Conservation (phyloP, 169 alveolate species). For the Plasmodium ovale region DNA sequence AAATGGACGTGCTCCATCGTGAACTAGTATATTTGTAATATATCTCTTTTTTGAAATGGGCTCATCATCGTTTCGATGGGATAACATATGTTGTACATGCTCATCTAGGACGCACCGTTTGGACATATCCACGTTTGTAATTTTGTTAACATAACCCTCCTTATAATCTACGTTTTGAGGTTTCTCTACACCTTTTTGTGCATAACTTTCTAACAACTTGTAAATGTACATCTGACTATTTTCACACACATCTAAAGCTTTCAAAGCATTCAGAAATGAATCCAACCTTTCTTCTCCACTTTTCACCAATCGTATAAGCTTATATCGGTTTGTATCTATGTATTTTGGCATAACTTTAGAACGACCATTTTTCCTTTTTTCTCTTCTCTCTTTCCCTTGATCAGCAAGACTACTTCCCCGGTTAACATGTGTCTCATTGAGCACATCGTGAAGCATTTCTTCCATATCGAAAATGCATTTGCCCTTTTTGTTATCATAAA, state of each 20-base stretch:
- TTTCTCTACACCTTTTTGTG: neutral
- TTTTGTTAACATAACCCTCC: no score
- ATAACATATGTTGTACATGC: no score
- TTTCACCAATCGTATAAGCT: conserved; percentile 12
- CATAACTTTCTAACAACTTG: neutral
- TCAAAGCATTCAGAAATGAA: conserved; percentile 34
- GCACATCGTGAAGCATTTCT: conserved; percentile 18
- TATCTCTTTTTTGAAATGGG: neutral
- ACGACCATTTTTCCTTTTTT: neutral
- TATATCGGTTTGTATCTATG: conserved; percentile 28
- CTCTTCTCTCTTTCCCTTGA: neutral
- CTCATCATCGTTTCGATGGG: no score
- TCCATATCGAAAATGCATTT: conserved; percentile 40
- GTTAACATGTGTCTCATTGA: neutral
- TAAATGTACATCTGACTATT: conserved; percentile 24
- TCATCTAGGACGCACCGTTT: no score
- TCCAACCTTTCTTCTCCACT: conserved; percentile 40
- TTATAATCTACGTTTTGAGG: no score
- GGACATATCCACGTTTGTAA: no score
- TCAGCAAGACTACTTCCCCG: neutral
- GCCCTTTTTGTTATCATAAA: conserved; percentile 53
- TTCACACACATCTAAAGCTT: conserved; percentile 2
- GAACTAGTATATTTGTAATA: conserved; percentile 37
- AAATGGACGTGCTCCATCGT: conserved; percentile 67
- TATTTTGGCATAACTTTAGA: conserved; percentile 11